Conservation (phyloP, 2,329 filamentous ascomycete species). For the Simplicillium aogashimaense region DNA sequence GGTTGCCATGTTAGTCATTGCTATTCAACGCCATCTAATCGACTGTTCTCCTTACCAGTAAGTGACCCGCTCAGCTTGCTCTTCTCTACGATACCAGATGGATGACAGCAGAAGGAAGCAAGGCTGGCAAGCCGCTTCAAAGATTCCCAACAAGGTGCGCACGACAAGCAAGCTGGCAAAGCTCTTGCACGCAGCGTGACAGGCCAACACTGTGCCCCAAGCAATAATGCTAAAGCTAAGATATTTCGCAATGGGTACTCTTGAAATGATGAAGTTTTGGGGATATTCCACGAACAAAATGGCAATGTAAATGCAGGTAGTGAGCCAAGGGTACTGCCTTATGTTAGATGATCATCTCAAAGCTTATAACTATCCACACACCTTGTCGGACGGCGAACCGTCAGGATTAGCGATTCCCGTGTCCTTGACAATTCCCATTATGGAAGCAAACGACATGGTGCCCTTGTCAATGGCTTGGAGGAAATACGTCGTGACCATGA, state of each 20-base stretch:
- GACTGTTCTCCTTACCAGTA: constrained; percentile 43
- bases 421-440: constrained; percentile 50
- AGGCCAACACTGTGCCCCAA: constrained; percentile 52
- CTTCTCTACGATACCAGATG: constrained; percentile 63
- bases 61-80: constrained; percentile 56
- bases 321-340: constrained; percentile 58
- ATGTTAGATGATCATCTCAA: too few relatives aligned
- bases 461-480: constrained; percentile 61
- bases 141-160: constrained; percentile 58
- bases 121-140: constrained; percentile 61
- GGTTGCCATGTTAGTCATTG: not conserved
- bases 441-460: constrained; percentile 53
- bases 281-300: constrained; percentile 65
- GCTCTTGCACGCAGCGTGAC: constrained; percentile 50
- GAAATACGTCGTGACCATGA: constrained; percentile 70
- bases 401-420: constrained; percentile 30
- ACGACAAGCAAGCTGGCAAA: constrained; percentile 51
- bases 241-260: constrained; percentile 59
- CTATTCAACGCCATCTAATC: not conserved
- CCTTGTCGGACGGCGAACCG: constrained; percentile 8
- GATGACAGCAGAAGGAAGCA: constrained; percentile 56
- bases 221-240: constrained; percentile 52
- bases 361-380: too few relatives aligned
- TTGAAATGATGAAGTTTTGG: constrained; percentile 48
- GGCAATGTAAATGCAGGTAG: constrained; percentile 64